These are phyloP conservation scores for Epichloe gansuensis DNA, from an alignment of 2,329 filamentous ascomycete genomes.

Conservation along the genomic window DNA sequence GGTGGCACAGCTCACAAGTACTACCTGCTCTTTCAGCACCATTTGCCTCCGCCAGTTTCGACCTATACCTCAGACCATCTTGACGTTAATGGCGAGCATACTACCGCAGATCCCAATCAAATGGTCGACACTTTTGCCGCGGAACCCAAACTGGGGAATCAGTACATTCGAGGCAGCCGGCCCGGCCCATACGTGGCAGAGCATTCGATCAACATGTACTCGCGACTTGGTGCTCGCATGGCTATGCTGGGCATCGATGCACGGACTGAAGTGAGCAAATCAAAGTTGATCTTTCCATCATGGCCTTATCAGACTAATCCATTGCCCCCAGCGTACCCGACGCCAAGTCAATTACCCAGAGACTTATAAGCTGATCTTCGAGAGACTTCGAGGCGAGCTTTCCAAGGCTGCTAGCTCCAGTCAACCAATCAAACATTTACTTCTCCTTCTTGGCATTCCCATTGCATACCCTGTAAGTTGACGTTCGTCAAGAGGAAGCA, in stretches of 20 bases:
- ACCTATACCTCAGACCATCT: conserved; percentile 60
- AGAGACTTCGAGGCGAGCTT: conserved; percentile 62
- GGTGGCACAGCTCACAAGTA: conserved; percentile 94
- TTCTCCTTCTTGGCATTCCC: conserved; percentile 77
- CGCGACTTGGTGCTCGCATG: conserved; percentile 69
- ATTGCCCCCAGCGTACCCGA: conserved; percentile 51
- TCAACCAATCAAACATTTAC: conserved; percentile 74
- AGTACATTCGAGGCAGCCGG: conserved; percentile 65
- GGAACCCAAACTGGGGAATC: conserved; percentile 41
- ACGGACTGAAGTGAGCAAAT: conserved; percentile 57
- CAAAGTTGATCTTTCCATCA: not conserved
- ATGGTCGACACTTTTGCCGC: conserved; percentile 62
- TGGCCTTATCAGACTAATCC: not conserved
- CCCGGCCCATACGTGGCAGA: conserved; percentile 85
- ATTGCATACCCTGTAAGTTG: conserved; percentile 61
- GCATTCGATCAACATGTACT: conserved; percentile 74
- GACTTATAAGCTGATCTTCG: conserved; percentile 76
- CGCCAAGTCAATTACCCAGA: conserved; percentile 92
- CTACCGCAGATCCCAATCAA: conserved; percentile 56
- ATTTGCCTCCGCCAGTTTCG: conserved; percentile 69
- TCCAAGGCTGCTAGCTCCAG: conserved; percentile 49
- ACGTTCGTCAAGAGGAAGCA: conserved; percentile 12
- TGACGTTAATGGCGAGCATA: conserved; percentile 19
- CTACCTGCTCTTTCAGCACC: conserved; percentile 96
- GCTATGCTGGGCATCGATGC: conserved; percentile 85